Evolutionary conservation across 441 rosid genomes (phyloP), one percentile per base, ranked within the genome.

Genomic region (Erodium chrysanthum): DNA sequence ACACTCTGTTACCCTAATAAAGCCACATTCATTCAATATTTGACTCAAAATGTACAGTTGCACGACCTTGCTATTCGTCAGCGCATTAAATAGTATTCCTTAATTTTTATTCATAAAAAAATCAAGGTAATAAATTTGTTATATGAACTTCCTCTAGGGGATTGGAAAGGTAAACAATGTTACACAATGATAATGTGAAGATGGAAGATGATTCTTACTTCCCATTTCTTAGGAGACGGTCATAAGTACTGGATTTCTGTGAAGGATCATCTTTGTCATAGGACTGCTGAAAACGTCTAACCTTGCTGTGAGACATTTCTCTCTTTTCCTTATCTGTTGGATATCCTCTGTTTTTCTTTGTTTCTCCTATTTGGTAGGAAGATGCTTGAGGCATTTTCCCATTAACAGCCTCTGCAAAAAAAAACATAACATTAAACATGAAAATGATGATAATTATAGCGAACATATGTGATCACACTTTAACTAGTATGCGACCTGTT

Each of bases 1-100:
- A 77, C 92, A 90, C 14, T 87, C 86, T 6, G 78, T 74, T 65
- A 87, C 68, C 91, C 98, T 92, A 73, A 69, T 25, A 65, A 56
- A 70, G 48, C 17, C 20, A 25, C 71, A 50, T 59, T 40, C 61
- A 73, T 64, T 68, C 64, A 74, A 71, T 46, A 21, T 58, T 63
- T 68, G 76, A 68, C 66, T 65, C 20, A 69, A 69, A 42, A 31
- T n/a, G 29, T 69, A 27, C 29, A 23, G 20, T 31, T 44, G 62
- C 44, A 71, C 5, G 52, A 66, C 58, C 23, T 35, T 44, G 15
- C 15, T 6, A 40, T 10, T 69, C 12, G 1, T 3, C 50, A 44
- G 50, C n/a, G 12, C 50, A 11, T 44, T 44, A 44, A 44, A 12
- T 44, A 44, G 50, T 44, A 44, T 12, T 44, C 4, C 15, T 44